These are phyloP conservation scores for Backusella mclennaniae DNA, from an alignment of 192 early-diverging fungal species.

Conservation along the genomic window DNA sequence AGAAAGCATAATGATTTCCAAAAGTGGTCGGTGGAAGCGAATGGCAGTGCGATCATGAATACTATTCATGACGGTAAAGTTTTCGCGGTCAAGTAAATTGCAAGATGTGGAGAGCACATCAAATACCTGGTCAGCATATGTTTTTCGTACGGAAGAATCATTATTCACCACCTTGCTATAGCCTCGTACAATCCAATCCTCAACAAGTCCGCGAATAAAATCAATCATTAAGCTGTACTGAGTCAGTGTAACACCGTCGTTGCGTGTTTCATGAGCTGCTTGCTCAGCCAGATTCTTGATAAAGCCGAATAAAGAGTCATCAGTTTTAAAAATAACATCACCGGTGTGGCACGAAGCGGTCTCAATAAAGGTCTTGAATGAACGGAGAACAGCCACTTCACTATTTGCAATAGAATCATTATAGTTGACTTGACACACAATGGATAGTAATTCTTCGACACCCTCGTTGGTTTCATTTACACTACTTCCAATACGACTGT, in stretches of 20 bases:
- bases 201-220: constrained; percentile 20
- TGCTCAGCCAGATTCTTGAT: background rate
- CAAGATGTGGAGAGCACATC: constrained; percentile 5
- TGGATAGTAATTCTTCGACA: constrained; percentile 4
- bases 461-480: background rate
- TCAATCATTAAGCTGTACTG: constrained; percentile 1
- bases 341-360: constrained; percentile 15
- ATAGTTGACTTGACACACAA: constrained; percentile 21
- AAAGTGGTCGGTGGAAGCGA: constrained; percentile 31
- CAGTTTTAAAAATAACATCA: constrained; percentile 21
- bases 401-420: constrained; percentile 30
- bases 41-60: constrained; percentile 7
- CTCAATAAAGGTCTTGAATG: constrained; percentile 36
- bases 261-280: background rate
- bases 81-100: constrained; percentile 20
- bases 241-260: constrained; percentile 1
- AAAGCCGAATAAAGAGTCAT: background rate
- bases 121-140: constrained; percentile 17
- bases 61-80: constrained; percentile 19
- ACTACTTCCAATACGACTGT: background rate
- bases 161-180: background rate
- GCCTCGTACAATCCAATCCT: constrained; percentile 26
- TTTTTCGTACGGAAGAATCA: constrained; percentile 5
- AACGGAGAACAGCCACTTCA: constrained; percentile 29
- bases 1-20: constrained; percentile 37